Evolutionary conservation across 768 basidiomycete species (phyloP), one percentile per base, ranked within the genome.

Genomic region (Trametes coccinea): DNA sequence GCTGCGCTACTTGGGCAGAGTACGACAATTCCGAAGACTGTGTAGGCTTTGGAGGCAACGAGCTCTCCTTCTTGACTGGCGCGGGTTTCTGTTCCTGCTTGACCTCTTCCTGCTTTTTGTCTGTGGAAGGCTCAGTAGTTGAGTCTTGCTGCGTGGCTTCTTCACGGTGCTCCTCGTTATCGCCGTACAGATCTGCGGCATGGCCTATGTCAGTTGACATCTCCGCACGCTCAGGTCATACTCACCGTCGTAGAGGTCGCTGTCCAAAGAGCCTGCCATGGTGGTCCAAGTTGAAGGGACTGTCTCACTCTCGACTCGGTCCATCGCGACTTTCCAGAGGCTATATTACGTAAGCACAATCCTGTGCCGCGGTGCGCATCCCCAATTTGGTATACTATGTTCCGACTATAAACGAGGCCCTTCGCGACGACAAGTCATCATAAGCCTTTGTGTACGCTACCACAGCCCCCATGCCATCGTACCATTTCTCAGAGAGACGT

Each of bases 171-270:
- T 77, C 70, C 61, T 89, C 88, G 58, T 82, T 81, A 37, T 77
- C 78, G 40, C 80, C 81, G 70, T 92, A 92, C 43, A 92, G 83
- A 71, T 91, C 66, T 58, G 33, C 14, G 8, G 2, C 22, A 13
- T 68, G 33, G 46, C 29, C 8, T n/a, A 29, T 34, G 22, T 27
- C 39, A 27, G 17, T 14, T 5, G 0, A 2, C 3, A 29, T 41
- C 11, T 29, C 30, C 27, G 22, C 14, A 53, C 6, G 2, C 33
- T 34, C 61, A 8, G 22, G 47, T 29, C 43, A 54, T 1, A 70
- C 85, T 59, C 71, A 91, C 93, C 93, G 70, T 92, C 91, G 70
- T 95, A 95, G 53, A 94, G 84, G 74, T 94, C 93, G 76, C 89
- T 89, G 75, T 93, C 90, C 73, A 91, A 87, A 41, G 67, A 59